These are phyloP conservation scores for Monosporascus sp. DNA, from an alignment of 2,329 filamentous ascomycete species.

Conservation along the genomic window DNA sequence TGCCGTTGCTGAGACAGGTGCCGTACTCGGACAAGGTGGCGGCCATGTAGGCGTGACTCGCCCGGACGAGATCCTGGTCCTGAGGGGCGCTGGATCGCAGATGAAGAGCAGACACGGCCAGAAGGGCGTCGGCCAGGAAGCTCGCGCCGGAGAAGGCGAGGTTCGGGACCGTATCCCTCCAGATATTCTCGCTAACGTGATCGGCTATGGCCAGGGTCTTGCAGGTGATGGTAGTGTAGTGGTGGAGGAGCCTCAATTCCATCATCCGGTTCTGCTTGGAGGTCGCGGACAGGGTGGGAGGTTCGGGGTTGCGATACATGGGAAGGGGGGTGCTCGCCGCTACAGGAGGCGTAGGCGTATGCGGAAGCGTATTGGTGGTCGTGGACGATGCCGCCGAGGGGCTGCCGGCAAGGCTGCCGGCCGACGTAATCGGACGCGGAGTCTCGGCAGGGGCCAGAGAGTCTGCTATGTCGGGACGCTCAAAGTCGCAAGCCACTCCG, in stretches of 20 bases:
- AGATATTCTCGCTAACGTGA: slow-evolving; percentile 48
- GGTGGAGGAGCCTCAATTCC: slow-evolving; percentile 59
- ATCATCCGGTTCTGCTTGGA: slow-evolving; percentile 42
- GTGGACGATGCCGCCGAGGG: slow-evolving; percentile 9
- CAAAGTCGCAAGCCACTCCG: slow-evolving; percentile 62
- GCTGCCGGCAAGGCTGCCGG: slow-evolving; percentile 22
- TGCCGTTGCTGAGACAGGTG: slow-evolving; percentile 48
- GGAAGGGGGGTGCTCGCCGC: slow-evolving; percentile 28
- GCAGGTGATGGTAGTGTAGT: slow-evolving; percentile 57
- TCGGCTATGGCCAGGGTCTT: slow-evolving; percentile 53
- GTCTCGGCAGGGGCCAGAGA: slow-evolving; percentile 36
- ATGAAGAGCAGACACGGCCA: slow-evolving; percentile 60
- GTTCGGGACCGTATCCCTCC: slow-evolving; percentile 54
- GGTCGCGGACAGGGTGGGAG: slow-evolving; percentile 29
- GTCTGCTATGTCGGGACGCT: slow-evolving; percentile 43
- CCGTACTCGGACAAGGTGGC: slow-evolving; percentile 59
- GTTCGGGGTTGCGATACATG: slow-evolving; percentile 29
- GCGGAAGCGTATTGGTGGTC: slow-evolving; percentile 15
- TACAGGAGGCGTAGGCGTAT: slow-evolving; percentile 18
- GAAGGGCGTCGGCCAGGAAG: slow-evolving; percentile 58
- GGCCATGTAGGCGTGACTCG: slow-evolving; percentile 61
- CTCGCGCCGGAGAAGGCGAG: slow-evolving; percentile 55
- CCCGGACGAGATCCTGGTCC: slow-evolving; percentile 55
- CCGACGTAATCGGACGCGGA: slow-evolving; percentile 23
- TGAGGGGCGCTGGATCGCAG: slow-evolving; percentile 50